phyloP scores from a whole-genome alignment of 169 alveolate species.

The Plasmodium inui region DNA sequence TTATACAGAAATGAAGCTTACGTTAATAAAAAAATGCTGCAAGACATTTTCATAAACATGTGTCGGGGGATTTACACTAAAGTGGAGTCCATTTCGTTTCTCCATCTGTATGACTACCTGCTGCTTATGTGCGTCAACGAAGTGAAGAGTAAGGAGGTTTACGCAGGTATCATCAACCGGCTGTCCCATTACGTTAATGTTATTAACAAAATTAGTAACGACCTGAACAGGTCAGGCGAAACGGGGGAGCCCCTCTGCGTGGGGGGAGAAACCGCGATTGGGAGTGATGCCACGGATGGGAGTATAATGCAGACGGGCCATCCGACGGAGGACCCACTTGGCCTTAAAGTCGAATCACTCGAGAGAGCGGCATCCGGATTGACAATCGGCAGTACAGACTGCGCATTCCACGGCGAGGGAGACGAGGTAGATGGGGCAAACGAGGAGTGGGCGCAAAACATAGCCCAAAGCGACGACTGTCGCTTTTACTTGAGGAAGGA shows the following conservation, averaged over 20 bases:
- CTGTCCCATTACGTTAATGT: conserved; percentile 46
- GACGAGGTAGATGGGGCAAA: background rate
- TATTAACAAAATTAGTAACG: conserved; percentile 42
- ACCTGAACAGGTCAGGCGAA: conserved; percentile 5
- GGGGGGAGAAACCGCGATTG: background rate
- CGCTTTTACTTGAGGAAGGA: conserved; percentile 7
- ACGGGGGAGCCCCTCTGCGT: background rate
- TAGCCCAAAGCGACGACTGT: background rate
- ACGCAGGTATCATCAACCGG: conserved; percentile 4
- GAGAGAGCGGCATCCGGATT: background rate
- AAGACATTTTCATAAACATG: conserved; percentile 15
- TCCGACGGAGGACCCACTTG: background rate
- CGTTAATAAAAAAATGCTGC: conserved; percentile 38
- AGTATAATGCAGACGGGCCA: background rate
- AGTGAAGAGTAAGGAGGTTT: conserved; percentile 23
- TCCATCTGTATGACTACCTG: conserved; percentile 49
- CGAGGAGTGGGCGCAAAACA: background rate
- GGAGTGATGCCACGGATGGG: background rate
- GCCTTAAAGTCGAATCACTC: background rate
- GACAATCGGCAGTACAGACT: background rate
- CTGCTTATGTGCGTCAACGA: conserved; percentile 51
- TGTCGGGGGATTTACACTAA: conserved; percentile 28
- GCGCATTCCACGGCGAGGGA: background rate
- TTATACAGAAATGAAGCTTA: conserved; percentile 51
- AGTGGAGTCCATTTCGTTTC: conserved; percentile 28